Base-by-base conservation (phyloP, 2,329 filamentous ascomycete species). In the Hypoxylon sp. region DNA sequence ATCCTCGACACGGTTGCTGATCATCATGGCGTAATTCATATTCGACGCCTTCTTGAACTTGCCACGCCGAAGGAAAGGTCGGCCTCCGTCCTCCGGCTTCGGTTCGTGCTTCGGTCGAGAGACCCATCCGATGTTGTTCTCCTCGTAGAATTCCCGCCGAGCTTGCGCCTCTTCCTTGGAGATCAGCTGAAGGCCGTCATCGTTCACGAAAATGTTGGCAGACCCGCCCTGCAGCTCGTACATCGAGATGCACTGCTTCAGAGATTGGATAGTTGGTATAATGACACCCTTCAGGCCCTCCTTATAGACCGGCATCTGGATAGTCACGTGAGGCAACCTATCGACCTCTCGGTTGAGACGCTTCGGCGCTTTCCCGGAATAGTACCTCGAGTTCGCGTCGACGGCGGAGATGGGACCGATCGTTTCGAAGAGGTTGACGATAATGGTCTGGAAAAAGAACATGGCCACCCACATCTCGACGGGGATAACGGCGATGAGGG, bases 31-130 rank as follows among this genome's bases (percentile, higher is more conserved):
- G 65, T 83, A 89, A 76, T 89, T 89, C 87, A 89, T 89, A 78
- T 89, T 89, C 57, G 86, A 89, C 0, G 87, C 87, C 79, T 90
- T 85, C 77, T 86, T 85, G 76, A 87, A 86, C 77, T 89, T 88
- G 69, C 86, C 87, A 67, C 81, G 81, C 53, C 87, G 82, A 52
- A 83, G 66, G 69, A 87, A 88, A 8, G 77, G 76, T 10, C 74
- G 73, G 42, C 79, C 74, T 42, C 78, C 80, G 23, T 84, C 78
- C 2, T 76, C 75, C 13, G 80, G 78, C 63, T 82, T 81, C 18
- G 81, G 74, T 67, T 83, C 81, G 63, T 83, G 81, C 43, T 72
- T 72, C 9, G 81, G 79, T 35, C 84, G 79, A 1, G 82, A 75
- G 13, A 81, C 80, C 76, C 81, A 85, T 9, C 83, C 83, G 63